Evolutionary conservation across 805 yeast species (phyloP), one percentile per base, ranked within the genome.

Genomic region (Sugiyamaella qingdaonensis): DNA sequence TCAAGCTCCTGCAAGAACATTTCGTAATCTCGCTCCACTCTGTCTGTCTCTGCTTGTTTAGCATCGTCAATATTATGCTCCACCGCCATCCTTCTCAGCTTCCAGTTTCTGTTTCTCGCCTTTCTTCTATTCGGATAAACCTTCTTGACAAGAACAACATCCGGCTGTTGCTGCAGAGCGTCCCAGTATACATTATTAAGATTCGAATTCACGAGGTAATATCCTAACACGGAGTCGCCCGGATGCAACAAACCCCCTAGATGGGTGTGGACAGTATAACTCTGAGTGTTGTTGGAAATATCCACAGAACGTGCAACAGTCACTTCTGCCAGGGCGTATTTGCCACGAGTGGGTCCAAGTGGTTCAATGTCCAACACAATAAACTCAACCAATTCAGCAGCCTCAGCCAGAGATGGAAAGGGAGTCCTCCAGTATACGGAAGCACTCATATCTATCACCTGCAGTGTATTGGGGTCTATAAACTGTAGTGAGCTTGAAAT

Each of bases 1-100:
- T 94, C 99, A 68, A 94, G 81, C 70, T 94, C 97, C 74, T 89
- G 97, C 73, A 94, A 80, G 88, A 94, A 94, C 61, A 85, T 67
- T 74, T 92, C 99, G 74, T 89, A 94, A 73, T 92, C 99, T 71
- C 82, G 84, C 73, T 92, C 97, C 4, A 95, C 96, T 63, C 87
- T 80, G 69, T 89, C 98, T 63, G 82, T 83, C 58, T 90, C 97
- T 71, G 87, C 94, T 75, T 81, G 86, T 34, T 48, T 46, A 10
- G 48, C 92, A 34, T 81, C 87, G 31, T 77, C 79, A 41, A 60
- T 63, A 39, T 68, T 66, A 71, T 89, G 95, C 73, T 91, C 97
- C 64, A 77, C 84, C 44, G 97, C 97, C 97, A 91, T 89, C 80
- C 97, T 86, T 85, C 87, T 88, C 74, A 91, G 82, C 75, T 88